Conservation (phyloP, 2,329 filamentous ascomycete genomes). For the Talaromyces pinophilus region DNA sequence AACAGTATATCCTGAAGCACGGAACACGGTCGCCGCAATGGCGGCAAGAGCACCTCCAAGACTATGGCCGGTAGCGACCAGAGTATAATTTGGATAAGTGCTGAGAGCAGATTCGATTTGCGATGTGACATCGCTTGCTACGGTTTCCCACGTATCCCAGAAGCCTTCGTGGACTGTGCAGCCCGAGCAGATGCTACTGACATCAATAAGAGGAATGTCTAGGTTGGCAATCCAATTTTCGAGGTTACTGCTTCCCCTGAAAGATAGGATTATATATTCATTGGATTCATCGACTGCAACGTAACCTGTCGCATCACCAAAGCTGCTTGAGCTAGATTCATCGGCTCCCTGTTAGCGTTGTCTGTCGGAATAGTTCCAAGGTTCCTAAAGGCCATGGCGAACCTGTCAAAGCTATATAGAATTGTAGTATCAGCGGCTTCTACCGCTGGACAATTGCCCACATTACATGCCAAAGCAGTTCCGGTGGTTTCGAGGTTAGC, state of each 20-base stretch:
- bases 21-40: slow-evolving; percentile 47
- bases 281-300: slow-evolving; percentile 52
- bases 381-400: slow-evolving; percentile 24
- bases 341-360: not conserved
- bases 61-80: slow-evolving; percentile 52
- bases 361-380: not conserved
- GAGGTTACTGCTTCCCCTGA: slow-evolving; percentile 37
- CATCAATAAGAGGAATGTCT: slow-evolving; percentile 30
- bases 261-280: slow-evolving; percentile 38
- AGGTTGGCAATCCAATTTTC: slow-evolving; percentile 36
- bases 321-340: slow-evolving; percentile 15
- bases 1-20: slow-evolving; percentile 40
- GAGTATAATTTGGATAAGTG: slow-evolving; percentile 41
- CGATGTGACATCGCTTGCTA: slow-evolving; percentile 35
- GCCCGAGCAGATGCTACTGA: slow-evolving; percentile 43
- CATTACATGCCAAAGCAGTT: slow-evolving; percentile 45
- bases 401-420: slow-evolving; percentile 54
- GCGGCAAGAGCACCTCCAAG: slow-evolving; percentile 52
- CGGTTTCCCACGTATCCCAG: slow-evolving; percentile 45
- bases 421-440: slow-evolving; percentile 51
- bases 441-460: slow-evolving; percentile 52
- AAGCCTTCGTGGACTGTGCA: slow-evolving; percentile 50
- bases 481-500: slow-evolving; percentile 51
- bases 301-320: slow-evolving; percentile 50
- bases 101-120: slow-evolving; percentile 42